Evolutionary conservation across 257 asterid species (phyloP), one percentile per base, ranked within the genome.

Genomic region (Craterostigma plantagineum): DNA sequence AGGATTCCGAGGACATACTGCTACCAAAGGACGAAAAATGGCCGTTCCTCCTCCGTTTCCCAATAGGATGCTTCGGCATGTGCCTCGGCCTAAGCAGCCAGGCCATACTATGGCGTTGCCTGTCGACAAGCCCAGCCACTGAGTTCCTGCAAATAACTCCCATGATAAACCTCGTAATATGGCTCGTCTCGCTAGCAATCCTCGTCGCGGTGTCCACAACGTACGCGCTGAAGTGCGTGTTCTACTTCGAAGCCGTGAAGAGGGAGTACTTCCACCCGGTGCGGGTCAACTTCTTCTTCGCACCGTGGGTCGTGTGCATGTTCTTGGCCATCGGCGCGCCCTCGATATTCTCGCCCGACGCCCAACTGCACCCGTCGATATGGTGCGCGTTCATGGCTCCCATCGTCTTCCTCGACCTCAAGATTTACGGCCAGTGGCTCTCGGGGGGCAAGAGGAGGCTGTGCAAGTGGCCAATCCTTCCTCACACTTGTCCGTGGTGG

Each of bases 21-120:
- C 63, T 81, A 14, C 94, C 96, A 0, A 81, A 77, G 55, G 91
- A 81, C 48, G 86, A 78, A 45, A 61, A 11, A 50, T 86, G 94
- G 96, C 94, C 94, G 0, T 86, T 86, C 61, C 94, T 86, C 34
- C 94, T 86, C 30, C 76, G 96, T 1, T 86, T 86, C 53, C 96
- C 96, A 4, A 78, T 86, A 11, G 94, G 94, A 18, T 78, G 96
- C 65, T 86, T 75, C 30, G 96, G 96, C 10, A 86, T 86, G 6
- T 78, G 87, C 40, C 65, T 86, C 16, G 96, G 96, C 38, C 83
- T 86, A 0, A 78, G 96, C 72, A 86, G 96, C 58, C 96, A 86
- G 37, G 72, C 96, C 45, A 78, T 86, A 23, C 75, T 86, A 0
- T 86, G 96, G 96, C 65, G 62, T 1, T 54, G 77, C 8, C 70